phyloP scores from a whole-genome alignment of 495 filamentous ascomycete species.

The Podospora didyma region DNA sequence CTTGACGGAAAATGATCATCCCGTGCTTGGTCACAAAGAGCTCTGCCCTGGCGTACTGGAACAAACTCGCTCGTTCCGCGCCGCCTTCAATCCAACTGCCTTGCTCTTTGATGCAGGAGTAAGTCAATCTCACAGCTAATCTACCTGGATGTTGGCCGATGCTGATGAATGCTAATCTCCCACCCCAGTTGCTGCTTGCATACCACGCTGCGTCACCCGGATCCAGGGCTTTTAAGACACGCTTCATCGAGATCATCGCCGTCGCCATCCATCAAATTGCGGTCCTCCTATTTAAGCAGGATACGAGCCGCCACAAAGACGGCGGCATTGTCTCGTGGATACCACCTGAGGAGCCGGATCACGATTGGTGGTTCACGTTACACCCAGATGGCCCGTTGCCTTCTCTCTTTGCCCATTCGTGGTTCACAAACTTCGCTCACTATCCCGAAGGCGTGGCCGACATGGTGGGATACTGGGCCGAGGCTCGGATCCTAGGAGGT shows the following conservation, averaged over 20 bases:
- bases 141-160: too few species aligned
- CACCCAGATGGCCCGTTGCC: background rate
- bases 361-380: background rate
- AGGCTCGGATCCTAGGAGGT: background rate
- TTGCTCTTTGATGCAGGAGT: background rate
- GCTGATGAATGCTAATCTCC: too few species aligned
- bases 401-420: background rate
- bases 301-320: background rate
- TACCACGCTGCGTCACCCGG: background rate
- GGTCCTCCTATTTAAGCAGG: background rate
- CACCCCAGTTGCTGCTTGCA: background rate
- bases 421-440: background rate
- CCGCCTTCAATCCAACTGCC: constrained; percentile 2
- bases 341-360: background rate
- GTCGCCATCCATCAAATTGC: background rate
- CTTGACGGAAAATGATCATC: background rate
- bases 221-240: background rate
- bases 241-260: background rate
- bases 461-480: constrained; percentile 4
- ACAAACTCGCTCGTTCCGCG: constrained; percentile 5
- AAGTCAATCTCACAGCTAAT: too few species aligned
- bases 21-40: constrained; percentile 8
- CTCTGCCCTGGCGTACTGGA: constrained; percentile 14
- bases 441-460: constrained; percentile 3
- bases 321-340: background rate